Conservation (phyloP, 306 rosid species). For the Lupinus albus region DNA sequence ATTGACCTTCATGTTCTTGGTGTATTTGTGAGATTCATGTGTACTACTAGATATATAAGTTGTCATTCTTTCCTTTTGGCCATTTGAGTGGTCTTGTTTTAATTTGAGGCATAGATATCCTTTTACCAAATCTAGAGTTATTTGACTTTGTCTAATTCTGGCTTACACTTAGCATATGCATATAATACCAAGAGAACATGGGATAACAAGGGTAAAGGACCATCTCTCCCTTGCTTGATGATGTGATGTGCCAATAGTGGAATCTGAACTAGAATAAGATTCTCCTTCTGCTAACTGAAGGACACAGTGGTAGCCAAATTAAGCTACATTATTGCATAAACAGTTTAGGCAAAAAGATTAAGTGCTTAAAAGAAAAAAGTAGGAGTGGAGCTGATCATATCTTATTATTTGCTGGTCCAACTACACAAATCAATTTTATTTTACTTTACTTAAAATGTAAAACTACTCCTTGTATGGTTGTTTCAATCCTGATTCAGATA, state of each 20-base stretch:
- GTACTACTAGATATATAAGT: background rate
- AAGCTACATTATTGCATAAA: conserved; percentile 8
- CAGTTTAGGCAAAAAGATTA: conserved; percentile 8
- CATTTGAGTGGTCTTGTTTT: conserved; percentile 22
- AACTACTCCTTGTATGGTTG: conserved; percentile 3
- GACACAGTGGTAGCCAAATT: background rate
- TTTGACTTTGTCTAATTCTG: conserved; percentile 37
- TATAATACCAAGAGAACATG: conserved; percentile 7
- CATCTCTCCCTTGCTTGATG: background rate
- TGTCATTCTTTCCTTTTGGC: conserved; percentile 8
- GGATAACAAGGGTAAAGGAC: conserved; percentile 24
- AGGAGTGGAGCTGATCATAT: conserved; percentile 33
- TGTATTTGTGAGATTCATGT: conserved; percentile 32
- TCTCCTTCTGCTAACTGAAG: conserved; percentile 15
- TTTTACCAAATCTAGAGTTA: conserved; percentile 28
- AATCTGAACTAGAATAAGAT: conserved; percentile 8
- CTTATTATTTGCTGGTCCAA: conserved; percentile 18
- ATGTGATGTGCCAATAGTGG: conserved; percentile 28
- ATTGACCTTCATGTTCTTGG: conserved; percentile 8
- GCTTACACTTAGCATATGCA: conserved; percentile 4
- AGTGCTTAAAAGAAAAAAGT: conserved; percentile 19
- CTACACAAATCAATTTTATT: background rate
- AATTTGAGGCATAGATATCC: conserved; percentile 8
- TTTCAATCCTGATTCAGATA: background rate
- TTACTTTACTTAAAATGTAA: too few species aligned